Conservation (phyloP, 2,329 filamentous ascomycete species). For the Polychaeton citri region DNA sequence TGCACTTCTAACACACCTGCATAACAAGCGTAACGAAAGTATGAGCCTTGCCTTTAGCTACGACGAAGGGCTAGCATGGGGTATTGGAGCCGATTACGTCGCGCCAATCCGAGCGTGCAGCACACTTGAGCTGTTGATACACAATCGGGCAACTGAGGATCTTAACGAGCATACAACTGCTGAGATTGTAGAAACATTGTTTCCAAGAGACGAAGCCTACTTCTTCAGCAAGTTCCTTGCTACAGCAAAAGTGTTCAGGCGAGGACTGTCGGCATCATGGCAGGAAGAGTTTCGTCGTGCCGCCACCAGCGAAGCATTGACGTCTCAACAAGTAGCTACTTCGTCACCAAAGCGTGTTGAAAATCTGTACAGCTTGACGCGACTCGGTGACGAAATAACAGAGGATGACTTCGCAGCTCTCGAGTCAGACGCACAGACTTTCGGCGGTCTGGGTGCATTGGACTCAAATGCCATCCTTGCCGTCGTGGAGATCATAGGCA, state of each 20-base stretch:
- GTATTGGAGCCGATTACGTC: slow-evolving; percentile 69
- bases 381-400: slow-evolving; percentile 64
- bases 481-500: slow-evolving; percentile 37
- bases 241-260: slow-evolving; percentile 11
- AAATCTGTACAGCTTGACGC: slow-evolving; percentile 63
- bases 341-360: slow-evolving; percentile 57
- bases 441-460: slow-evolving; percentile 40
- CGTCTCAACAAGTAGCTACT: slow-evolving; percentile 2
- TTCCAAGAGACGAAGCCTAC: slow-evolving; percentile 5
- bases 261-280: slow-evolving; percentile 9
- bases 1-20: slow-evolving; percentile 69
- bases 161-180: neutral
- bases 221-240: slow-evolving; percentile 8
- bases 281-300: slow-evolving; percentile 34
- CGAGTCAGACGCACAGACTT: slow-evolving; percentile 54
- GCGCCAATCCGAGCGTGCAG: slow-evolving; percentile 71
- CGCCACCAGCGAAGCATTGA: slow-evolving; percentile 3
- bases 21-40: slow-evolving; percentile 72
- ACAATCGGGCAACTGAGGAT: slow-evolving; percentile 38
- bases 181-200: neutral
- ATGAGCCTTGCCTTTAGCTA: slow-evolving; percentile 64
- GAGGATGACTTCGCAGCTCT: slow-evolving; percentile 68
- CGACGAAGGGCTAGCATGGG: slow-evolving; percentile 61
- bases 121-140: slow-evolving; percentile 57
- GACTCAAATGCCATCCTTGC: slow-evolving; percentile 39